Base-by-base conservation (phyloP, 2,329 filamentous ascomycete genomes). In the Dactylellina cionopaga region DNA sequence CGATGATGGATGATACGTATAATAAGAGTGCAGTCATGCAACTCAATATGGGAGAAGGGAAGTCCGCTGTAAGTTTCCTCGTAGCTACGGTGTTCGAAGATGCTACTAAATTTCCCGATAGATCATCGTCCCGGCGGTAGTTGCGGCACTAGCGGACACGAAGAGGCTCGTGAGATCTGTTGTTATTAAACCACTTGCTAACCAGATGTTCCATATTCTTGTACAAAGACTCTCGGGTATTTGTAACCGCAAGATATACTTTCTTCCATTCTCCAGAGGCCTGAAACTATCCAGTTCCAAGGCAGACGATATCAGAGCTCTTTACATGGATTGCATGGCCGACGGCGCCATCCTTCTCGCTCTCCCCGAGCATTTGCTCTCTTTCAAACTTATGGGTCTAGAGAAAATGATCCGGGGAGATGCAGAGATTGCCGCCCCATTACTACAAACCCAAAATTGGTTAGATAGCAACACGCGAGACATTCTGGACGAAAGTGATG, bases 31-130 rank as follows among this genome's bases (percentile, higher is more conserved):
- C 82, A 0, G 84, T 88, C 0, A 84, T 90, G 81, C 87, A 90
- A 75, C 78, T 91, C 1, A 90, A 90, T 74, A 91, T 91, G 88
- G 89, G 89, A 0, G 85, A 90, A 75, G 89, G 89, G 0, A 91
- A 91, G 73, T 87, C 87, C 0, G 89, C 88, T 0, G 68, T 72
- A 55, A 54, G 19, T 29, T n/a, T 22, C 3, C n/a, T 56, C 17
- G 27, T 5, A 5, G 10, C 19, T 39, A 13, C 9, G 3, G 22
- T 9, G 11, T 35, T 22, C 29, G 27, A 7, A 6, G 22, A 25
- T 43, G 39, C 3, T 41, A 19, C 22, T 41, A 29, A 35, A 46
- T 5, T 13, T 55, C 22, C 9, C 22, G 5, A 17, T 39, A 71
- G 68, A 85, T 90, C 0, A 91, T 92, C 52, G 82, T 89, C 0